phyloP scores from a whole-genome alignment of 73 alveolate species.

The Symbiodinium pilosum region DNA sequence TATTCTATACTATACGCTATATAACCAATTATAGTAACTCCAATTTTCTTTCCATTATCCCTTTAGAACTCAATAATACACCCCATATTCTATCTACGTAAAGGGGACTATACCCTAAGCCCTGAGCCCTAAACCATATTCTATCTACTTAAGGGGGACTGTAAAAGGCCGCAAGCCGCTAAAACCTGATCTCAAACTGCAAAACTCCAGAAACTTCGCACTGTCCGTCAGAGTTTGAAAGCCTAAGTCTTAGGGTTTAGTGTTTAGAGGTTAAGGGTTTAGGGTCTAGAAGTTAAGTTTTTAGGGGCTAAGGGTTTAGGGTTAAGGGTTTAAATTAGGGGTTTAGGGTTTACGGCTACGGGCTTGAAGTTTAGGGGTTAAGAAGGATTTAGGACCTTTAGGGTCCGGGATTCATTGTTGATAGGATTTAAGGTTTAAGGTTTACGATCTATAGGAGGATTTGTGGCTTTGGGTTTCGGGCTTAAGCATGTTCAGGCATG shows the following conservation, averaged over 20 bases:
- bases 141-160: no score
- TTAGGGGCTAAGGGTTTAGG: not conserved
- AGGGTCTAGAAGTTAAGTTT: not conserved
- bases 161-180: no score
- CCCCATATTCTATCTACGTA: not conserved
- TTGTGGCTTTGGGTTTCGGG: no score
- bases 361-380: not conserved
- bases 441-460: not conserved
- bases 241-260: not conserved
- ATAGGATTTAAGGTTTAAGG: not conserved
- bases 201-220: no score
- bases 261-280: not conserved
- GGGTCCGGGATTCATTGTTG: not conserved
- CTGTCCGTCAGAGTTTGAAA: not conserved
- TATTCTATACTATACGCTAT: no score
- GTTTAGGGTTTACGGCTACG: not conserved
- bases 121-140: no score
- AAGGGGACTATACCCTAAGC: not conserved
- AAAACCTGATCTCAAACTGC: no score
- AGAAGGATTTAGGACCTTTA: not conserved
- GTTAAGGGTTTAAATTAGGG: not conserved
- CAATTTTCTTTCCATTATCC: not conserved
- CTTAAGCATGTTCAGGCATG: no score
- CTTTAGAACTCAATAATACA: not conserved
- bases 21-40: no score